Base-by-base conservation (phyloP, 2,329 filamentous ascomycete genomes). In the Cryphonectria carpinicola region DNA sequence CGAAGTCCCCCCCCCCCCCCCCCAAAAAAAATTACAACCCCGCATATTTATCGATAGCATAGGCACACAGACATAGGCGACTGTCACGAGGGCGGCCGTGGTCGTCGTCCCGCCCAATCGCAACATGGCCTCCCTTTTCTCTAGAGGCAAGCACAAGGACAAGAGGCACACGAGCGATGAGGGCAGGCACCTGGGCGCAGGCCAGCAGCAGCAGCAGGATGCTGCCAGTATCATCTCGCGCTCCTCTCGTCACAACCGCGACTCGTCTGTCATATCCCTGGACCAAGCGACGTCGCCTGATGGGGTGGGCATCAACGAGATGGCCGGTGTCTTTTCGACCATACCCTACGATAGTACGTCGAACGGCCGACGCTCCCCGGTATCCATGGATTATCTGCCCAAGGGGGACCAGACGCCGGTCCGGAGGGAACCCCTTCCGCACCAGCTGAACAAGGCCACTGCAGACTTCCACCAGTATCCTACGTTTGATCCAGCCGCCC, bases 401-500 rank as follows among this genome's bases (percentile, higher is more conserved):
- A 88, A 89, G 77, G 82, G 86, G 70, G 90, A 93, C 73, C 89
- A 92, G 77, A 80, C 86, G 75, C 84, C 88, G 32, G 81, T 85
- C 69, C 87, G 90, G 75, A 89, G 90, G 78, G 92, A 96, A 69
- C 92, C 92, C 70, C 86, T 93, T 71, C 93, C 94, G 41, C 93
- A 96, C 80, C 93, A 97, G 77, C 83, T 97, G 68, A 95, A 94
- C 80, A 95, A 94, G 82, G 86, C 85, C 74, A 89, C 89, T 65
- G 84, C 84, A 75, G 95, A 98, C 81, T 97, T 90, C 78, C 94
- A 97, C 82, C 95, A 97, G 78, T 97, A 98, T 80, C 94, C 94
- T 58, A 87, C 87, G 67, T 89, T 92, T 79, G 90, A 92, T 74
- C 83, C 88, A 41, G 81, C 86, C 65, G 79, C 83, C 54, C 78